Conservation (phyloP, 305 asterid species). For the Fraxinus albicans region DNA sequence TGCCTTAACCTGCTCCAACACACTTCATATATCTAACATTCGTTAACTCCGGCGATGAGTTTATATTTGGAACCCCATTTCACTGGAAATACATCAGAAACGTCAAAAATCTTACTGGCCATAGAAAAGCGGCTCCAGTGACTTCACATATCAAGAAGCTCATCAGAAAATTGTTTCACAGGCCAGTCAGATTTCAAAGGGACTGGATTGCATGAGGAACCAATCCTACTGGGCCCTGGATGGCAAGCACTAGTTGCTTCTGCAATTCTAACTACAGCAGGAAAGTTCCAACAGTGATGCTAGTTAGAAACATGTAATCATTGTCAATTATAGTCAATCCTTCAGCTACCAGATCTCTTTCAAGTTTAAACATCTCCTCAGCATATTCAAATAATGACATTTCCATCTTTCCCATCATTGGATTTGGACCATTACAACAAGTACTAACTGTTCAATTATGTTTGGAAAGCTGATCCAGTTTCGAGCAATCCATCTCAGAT, state of each 20-base stretch:
- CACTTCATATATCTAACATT: too few species aligned
- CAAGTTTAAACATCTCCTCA: not conserved
- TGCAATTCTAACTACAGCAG: not conserved
- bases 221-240: not conserved
- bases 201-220: not conserved
- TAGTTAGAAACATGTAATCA: not conserved
- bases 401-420: not conserved
- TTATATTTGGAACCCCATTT: too few species aligned
- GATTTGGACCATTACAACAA: not conserved
- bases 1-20: too few species aligned
- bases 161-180: not conserved
- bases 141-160: too few species aligned
- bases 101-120: too few species aligned
- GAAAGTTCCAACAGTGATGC: not conserved
- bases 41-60: too few species aligned
- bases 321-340: not conserved
- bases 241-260: not conserved
- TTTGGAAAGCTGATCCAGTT: not conserved
- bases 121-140: too few species aligned
- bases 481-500: not conserved
- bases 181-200: not conserved
- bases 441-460: not conserved
- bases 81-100: too few species aligned
- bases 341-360: not conserved
- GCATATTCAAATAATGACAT: not conserved